phyloP scores from a whole-genome alignment of 2,329 filamentous ascomycete species.

The Huntiella bhutanensis region DNA sequence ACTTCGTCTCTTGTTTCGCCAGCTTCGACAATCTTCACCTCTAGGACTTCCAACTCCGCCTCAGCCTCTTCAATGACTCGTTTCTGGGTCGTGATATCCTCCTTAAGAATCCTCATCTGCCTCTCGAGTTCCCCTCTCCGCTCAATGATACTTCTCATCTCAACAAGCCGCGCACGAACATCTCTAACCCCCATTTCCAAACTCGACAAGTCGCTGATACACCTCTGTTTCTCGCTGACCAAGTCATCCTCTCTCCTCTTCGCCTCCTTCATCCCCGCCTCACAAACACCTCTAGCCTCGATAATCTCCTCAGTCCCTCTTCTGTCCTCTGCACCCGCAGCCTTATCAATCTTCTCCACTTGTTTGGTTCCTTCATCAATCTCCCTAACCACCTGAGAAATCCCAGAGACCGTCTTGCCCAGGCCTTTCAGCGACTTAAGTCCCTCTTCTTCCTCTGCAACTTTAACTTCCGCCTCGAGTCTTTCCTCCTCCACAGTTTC shows the following conservation, averaged over 20 bases:
- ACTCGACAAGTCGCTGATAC: conserved; percentile 44
- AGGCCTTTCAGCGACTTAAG: conserved; percentile 60
- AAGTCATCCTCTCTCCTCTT: conserved; percentile 49
- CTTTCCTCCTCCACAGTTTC: conserved; percentile 39
- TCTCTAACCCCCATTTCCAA: conserved; percentile 66
- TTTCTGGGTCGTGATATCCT: conserved; percentile 47
- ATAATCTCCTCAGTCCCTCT: conserved; percentile 63
- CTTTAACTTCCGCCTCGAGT: conserved; percentile 47
- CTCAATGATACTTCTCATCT: conserved; percentile 55
- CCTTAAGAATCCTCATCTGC: conserved; percentile 57
- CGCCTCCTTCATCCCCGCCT: conserved; percentile 45
- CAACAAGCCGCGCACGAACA: conserved; percentile 51
- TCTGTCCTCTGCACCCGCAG: conserved; percentile 13
- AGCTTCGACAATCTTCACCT: conserved; percentile 57
- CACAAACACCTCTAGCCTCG: conserved; percentile 47
- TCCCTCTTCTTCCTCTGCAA: conserved; percentile 43
- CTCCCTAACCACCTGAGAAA: conserved; percentile 53
- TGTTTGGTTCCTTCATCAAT: conserved; percentile 53
- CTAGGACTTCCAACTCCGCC: conserved; percentile 51
- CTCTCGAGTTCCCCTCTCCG: conserved; percentile 53
- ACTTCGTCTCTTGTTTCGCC: conserved; percentile 61
- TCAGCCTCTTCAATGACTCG: conserved; percentile 52
- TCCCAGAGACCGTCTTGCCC: conserved; percentile 55
- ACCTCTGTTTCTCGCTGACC: conserved; percentile 50
- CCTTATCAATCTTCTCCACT: conserved; percentile 55